These are phyloP conservation scores for Mortierella sp. DNA, from an alignment of 371 early-diverging fungal species.

Conservation along the genomic window DNA sequence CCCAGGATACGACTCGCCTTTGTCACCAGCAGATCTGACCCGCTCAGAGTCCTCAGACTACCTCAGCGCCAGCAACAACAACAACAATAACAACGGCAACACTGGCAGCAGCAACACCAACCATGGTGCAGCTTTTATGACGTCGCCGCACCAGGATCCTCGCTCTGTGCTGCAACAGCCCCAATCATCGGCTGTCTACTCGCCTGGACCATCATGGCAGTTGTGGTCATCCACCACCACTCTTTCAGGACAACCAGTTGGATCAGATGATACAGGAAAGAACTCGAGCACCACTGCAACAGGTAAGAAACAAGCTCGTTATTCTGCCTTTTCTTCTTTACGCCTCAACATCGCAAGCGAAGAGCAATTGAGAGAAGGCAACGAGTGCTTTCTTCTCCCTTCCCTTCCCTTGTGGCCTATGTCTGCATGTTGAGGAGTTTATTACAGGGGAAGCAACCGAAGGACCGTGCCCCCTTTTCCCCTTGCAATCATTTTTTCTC, in stretches of 20 bases:
- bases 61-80: not conserved
- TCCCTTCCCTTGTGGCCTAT: not conserved
- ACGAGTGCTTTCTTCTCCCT: not conserved
- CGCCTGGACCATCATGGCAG: conserved; percentile 37
- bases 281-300: not conserved
- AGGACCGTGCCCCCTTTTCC: conserved; percentile 1
- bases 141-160: conserved; percentile 18
- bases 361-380: not conserved
- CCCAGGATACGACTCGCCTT: conserved; percentile 37
- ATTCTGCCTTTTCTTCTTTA: not conserved
- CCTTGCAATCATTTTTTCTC: conserved; percentile 1
- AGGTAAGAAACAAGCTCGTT: conserved; percentile 1
- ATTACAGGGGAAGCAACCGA: conserved; percentile 1
- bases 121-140: not conserved
- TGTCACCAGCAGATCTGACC: conserved; percentile 30
- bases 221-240: conserved; percentile 28
- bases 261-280: conserved; percentile 20
- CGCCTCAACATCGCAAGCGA: not conserved
- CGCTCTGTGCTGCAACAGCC: conserved; percentile 12
- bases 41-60: conserved; percentile 40
- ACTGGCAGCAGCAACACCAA: not conserved
- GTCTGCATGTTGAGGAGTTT: not conserved
- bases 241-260: not conserved
- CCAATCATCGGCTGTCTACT: conserved; percentile 19
- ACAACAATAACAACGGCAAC: not conserved